These are phyloP conservation scores for Yarrowia sp. DNA, from an alignment of 805 yeast species.

Conservation along the genomic window DNA sequence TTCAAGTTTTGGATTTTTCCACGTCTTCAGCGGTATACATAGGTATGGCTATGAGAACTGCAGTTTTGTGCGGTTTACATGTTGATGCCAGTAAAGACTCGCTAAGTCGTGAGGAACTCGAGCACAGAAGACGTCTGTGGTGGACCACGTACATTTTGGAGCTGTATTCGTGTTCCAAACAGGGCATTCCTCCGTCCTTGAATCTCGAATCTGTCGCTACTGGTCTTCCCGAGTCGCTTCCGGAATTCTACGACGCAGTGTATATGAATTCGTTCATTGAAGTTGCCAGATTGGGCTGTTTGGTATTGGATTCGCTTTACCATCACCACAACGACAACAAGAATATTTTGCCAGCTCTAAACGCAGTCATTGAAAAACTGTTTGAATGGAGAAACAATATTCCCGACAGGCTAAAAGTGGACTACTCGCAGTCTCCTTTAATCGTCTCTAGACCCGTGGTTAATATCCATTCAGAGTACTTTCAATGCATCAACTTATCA, in stretches of 20 bases:
- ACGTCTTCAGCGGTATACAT: conserved; percentile 41
- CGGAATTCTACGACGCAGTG: conserved; percentile 38
- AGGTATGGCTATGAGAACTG: conserved; percentile 42
- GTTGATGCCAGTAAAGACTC: conserved; percentile 41
- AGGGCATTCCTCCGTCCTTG: conserved; percentile 44
- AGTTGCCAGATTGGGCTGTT: conserved; percentile 42
- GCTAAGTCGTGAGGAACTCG: conserved; percentile 40
- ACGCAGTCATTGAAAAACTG: conserved; percentile 41
- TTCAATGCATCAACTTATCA: conserved; percentile 44
- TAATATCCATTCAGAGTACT: conserved; percentile 44
- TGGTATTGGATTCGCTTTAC: conserved; percentile 42
- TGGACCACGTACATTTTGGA: conserved; percentile 45
- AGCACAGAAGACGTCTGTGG: conserved; percentile 45
- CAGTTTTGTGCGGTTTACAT: conserved; percentile 44
- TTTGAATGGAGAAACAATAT: conserved; percentile 43
- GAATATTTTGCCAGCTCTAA: conserved; percentile 41
- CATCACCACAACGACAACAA: conserved; percentile 40
- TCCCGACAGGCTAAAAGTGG: conserved; percentile 40
- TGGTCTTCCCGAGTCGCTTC: conserved; percentile 40
- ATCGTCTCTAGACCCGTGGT: conserved; percentile 41
- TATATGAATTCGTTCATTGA: conserved; percentile 43
- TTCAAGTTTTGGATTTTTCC: conserved; percentile 43
- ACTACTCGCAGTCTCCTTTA: conserved; percentile 39
- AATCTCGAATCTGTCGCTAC: conserved; percentile 42
- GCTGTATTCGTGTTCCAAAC: conserved; percentile 43